Percentiles rank a stretch among this genome's conserved stretches.
These are phyloP conservation scores for Chlorella sp. DNA, from an alignment of 139 green algal genomes.

Conservation along the genomic window DNA sequence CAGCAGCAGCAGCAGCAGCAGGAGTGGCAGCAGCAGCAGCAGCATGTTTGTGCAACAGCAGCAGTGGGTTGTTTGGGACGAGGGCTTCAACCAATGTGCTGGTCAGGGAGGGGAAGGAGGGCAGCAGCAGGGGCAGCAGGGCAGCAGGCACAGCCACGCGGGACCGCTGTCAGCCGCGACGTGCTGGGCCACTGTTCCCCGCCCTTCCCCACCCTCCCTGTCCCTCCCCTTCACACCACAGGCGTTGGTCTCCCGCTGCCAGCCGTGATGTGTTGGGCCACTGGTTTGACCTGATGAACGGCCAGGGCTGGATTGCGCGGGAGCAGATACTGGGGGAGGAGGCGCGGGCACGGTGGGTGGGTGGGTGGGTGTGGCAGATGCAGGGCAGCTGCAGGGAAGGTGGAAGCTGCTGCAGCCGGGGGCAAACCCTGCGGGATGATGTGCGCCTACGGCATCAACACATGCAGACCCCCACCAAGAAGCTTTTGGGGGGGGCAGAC, in stretches of 20 bases:
- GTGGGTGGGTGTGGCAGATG: not conserved
- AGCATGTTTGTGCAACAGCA: too few species aligned
- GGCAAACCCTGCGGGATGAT: not conserved
- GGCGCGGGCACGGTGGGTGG: constrained; percentile 47
- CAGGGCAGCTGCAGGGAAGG: not conserved
- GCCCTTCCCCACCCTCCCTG: not conserved
- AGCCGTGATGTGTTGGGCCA: constrained; percentile 83
- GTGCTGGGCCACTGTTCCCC: not conserved
- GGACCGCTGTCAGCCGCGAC: too few species aligned
- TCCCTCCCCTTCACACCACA: not conserved
- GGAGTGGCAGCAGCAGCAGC: too few species aligned
- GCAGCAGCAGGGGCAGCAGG: too few species aligned
- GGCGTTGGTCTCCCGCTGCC: constrained; percentile 74
- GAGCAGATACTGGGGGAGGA: constrained; percentile 86
- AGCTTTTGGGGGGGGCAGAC: too few species aligned
- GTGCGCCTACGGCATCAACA: too few species aligned
- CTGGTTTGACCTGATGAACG: constrained; percentile 95
- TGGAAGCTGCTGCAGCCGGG: not conserved
- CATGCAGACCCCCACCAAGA: too few species aligned
- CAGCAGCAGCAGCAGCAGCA: too few species aligned
- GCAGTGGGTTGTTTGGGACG: not conserved
- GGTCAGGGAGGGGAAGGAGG: too few species aligned
- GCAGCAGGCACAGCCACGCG: too few species aligned
- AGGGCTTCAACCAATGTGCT: not conserved
- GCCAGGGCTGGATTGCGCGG: constrained; percentile 80